A percentile compares a stretch with the other conserved stretches of the same genome.
Conservation (phyloP, 1,284 basidiomycete species). For the Coniferiporia sulphurascens region DNA sequence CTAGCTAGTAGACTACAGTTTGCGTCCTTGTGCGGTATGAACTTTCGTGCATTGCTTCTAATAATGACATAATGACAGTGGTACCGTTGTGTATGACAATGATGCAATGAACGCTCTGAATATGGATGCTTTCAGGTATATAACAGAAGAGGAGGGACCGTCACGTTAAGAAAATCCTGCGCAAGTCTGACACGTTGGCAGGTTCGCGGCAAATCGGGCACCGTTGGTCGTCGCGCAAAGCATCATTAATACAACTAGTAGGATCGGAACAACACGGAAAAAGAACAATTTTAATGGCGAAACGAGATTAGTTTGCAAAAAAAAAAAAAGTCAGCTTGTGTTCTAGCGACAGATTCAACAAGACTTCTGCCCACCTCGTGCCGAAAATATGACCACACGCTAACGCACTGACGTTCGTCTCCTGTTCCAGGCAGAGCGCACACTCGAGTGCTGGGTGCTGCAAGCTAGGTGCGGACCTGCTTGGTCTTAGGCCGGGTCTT, state of each 20-base stretch:
- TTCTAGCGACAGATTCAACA: background rate
- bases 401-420: constrained; percentile 4
- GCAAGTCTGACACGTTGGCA: background rate
- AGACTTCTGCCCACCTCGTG: background rate
- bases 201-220: constrained; percentile 5
- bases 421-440: constrained; percentile 6
- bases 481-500: background rate
- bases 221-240: background rate
- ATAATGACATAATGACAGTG: background rate
- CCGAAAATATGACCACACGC: constrained; percentile 13
- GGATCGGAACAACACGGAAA: background rate
- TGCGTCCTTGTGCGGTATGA: too few relatives aligned
- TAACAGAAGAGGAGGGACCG: background rate
- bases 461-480: background rate
- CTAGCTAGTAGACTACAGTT: background rate
- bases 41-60: too few relatives aligned
- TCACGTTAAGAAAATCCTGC: constrained; percentile 3
- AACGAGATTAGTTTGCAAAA: background rate
- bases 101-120: too few relatives aligned
- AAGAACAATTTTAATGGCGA: background rate
- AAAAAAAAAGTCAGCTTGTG: background rate
- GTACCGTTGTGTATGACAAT: too few relatives aligned
- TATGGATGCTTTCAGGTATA: background rate
- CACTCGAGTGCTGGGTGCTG: background rate
- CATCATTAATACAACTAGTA: background rate